A percentile compares a stretch with the other conserved stretches of the same genome.
Evolutionary conservation across 2,329 filamentous ascomycete species (phyloP).

Genomic region (Aspergillus sergii): DNA sequence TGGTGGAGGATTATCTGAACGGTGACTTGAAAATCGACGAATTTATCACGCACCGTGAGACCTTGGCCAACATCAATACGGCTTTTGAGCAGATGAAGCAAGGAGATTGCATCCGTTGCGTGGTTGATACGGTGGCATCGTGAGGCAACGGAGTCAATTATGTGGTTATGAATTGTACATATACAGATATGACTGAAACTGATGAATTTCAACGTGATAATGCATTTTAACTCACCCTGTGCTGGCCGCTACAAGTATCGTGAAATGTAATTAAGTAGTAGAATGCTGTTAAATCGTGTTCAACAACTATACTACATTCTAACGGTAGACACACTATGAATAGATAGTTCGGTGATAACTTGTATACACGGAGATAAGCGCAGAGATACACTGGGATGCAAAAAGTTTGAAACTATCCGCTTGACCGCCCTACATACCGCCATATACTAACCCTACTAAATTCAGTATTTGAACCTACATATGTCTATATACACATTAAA

Average conservation of each 20-base stretch:
- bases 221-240: not conserved
- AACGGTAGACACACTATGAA: not conserved
- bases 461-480: too few species aligned
- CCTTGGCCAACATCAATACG: constrained; percentile 78
- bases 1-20: constrained; percentile 86
- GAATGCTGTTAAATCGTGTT: not conserved
- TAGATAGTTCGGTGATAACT: not conserved
- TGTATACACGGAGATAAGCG: too few species aligned
- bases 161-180: not conserved
- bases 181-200: not conserved
- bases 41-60: constrained; percentile 96
- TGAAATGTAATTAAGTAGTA: not conserved
- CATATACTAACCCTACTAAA: too few species aligned
- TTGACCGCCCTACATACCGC: too few species aligned
- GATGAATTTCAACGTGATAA: not conserved
- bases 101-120: constrained; percentile 93
- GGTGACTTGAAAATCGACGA: constrained; percentile 96
- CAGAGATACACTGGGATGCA: too few species aligned
- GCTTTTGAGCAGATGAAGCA: constrained; percentile 78
- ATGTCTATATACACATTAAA: too few species aligned
- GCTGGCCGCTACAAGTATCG: not conserved
- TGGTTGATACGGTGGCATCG: not conserved
- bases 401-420: too few species aligned
- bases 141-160: not conserved
- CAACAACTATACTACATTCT: not conserved